Conservation (phyloP, 1,284 basidiomycete genomes). For the Takashimella tepidaria region DNA sequence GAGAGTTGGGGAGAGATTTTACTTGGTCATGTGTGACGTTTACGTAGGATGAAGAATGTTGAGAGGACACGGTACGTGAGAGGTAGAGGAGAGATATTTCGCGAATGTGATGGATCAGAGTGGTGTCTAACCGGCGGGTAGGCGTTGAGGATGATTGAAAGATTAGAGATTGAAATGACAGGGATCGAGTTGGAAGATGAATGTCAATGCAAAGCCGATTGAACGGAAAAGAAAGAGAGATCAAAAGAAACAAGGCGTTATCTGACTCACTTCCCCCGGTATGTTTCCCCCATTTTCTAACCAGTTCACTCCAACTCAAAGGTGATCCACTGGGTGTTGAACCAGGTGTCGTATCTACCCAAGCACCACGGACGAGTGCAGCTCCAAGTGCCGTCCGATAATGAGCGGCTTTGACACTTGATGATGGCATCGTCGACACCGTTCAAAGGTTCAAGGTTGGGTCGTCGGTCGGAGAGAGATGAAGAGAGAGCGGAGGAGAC, state of each 20-base stretch:
- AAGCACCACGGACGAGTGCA: constrained; percentile 42
- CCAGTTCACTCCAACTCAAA: constrained; percentile 70
- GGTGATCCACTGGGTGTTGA: constrained; percentile 57
- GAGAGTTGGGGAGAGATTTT: neutral
- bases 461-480: too few relatives aligned
- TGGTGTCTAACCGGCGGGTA: constrained; percentile 25
- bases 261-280: constrained; percentile 51
- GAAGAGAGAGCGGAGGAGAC: too few relatives aligned
- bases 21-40: constrained; percentile 34
- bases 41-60: constrained; percentile 31
- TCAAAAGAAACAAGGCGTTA: constrained; percentile 26
- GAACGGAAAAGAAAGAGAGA: neutral
- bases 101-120: constrained; percentile 35
- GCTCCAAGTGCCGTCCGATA: constrained; percentile 36
- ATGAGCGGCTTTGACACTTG: constrained; percentile 39
- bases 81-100: constrained; percentile 43
- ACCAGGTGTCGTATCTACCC: constrained; percentile 53
- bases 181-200: neutral
- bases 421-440: neutral
- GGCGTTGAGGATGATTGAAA: too few relatives aligned
- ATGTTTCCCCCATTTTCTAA: constrained; percentile 86
- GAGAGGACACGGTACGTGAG: constrained; percentile 22
- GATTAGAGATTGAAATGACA: neutral
- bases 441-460: too few relatives aligned
- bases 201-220: neutral